Conservation (phyloP, 305 asterid species). For the Solanum hybrid region DNA sequence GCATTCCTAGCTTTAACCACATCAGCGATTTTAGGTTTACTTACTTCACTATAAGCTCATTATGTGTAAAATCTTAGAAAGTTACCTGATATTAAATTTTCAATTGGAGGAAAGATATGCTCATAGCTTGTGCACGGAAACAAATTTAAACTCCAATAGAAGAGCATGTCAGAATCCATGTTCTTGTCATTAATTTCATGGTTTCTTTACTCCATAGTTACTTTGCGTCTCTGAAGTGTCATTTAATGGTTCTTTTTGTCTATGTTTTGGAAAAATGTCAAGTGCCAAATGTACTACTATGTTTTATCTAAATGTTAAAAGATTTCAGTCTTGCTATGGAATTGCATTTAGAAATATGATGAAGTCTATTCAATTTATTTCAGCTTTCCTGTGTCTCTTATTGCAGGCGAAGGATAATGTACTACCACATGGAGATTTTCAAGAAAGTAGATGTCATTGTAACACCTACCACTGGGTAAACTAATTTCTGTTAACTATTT, state of each 20-base stretch:
- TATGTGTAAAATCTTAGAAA: not conserved
- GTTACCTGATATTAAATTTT: not conserved
- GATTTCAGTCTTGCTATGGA: not conserved
- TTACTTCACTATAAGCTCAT: not conserved
- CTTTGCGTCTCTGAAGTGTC: not conserved
- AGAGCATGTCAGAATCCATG: not conserved
- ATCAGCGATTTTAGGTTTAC: not conserved
- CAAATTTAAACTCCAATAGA: not conserved
- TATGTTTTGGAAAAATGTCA: not conserved
- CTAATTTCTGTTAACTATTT: not conserved
- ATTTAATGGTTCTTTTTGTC: not conserved
- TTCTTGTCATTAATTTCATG: not conserved
- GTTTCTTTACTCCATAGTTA: not conserved
- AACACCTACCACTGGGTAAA: conserved; percentile 90
- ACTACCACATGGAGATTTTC: conserved; percentile 65
- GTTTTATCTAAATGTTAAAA: not conserved
- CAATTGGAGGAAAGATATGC: not conserved
- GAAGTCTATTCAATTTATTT: not conserved
- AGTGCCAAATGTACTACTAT: not conserved
- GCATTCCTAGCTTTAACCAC: not conserved
- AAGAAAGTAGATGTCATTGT: conserved; percentile 80
- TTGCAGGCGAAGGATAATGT: conserved; percentile 82
- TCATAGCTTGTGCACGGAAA: not conserved
- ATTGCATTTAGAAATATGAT: not conserved
- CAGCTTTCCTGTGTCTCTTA: not conserved